Evolutionary conservation across 768 basidiomycete genomes (phyloP), one percentile per base, ranked within the genome.

Genomic region (Boletus rubescentipes): DNA sequence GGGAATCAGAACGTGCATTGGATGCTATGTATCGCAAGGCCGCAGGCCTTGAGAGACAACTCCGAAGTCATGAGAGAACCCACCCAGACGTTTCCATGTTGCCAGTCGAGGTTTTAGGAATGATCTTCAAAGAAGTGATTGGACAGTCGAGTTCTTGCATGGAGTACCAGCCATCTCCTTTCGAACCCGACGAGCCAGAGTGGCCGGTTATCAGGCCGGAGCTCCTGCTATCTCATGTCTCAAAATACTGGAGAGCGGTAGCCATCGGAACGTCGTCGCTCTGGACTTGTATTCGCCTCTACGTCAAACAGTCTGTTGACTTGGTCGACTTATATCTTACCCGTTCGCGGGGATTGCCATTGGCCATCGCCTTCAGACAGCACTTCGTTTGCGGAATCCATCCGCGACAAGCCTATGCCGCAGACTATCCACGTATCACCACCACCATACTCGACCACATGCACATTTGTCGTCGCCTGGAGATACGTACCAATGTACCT

Each of bases 201-300:
- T 59, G 58, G 53, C 42, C 57, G n/a, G n/a, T 29, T 14, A 9
- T 38, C 9, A 58, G 65, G 50, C 63, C 67, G 2, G 67, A 69
- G 49, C 54, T 79, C 14, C 55, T 76, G 29, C 49, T 77, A 34
- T 75, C 77, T 41, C 72, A 71, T 37, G 72, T 81, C 32, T 79
- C 76, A 50, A 68, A 57, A 37, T 57, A 68, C 49, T 81, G 79
- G 79, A 67, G 77, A 52, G 58, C 66, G 20, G 59, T 76, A 39
- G 74, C 75, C 30, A 48, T 75, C 29, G 67, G 65, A 35, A 70
- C 67, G 5, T 72, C 77, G 6, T 53, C 65, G 30, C 61, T 81
- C 18, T 81, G 79, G 79, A 70, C 72, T 5, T 52, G 59, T 23
- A 61, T 69, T 34, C 58, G 38, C 38, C 63, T 69, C 38, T 57